Evolutionary conservation across 345 rosid species (phyloP).

Genomic region (Salix dunnii): DNA sequence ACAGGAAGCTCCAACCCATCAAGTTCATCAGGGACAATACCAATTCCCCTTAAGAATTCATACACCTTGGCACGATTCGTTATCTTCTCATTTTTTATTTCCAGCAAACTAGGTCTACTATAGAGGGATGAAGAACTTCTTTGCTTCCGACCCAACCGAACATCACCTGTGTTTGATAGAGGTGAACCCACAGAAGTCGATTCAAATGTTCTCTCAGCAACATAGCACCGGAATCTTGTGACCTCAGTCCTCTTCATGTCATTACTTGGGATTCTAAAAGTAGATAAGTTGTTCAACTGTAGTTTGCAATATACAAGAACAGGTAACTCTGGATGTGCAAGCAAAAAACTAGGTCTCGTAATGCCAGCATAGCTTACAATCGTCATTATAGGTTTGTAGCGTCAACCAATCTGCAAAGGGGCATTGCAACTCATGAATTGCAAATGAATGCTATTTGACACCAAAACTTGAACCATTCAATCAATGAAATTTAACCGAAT

Average conservation of each 20-base stretch:
- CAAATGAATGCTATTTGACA: too few species aligned
- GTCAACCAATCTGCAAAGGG: constrained; percentile 23
- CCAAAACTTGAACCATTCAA: too few species aligned
- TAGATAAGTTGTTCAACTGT: constrained; percentile 21
- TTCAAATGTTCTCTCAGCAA: constrained; percentile 44
- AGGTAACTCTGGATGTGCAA: constrained; percentile 58
- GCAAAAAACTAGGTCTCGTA: constrained; percentile 49
- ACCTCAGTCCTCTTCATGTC: constrained; percentile 28
- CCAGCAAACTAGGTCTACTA: constrained; percentile 62
- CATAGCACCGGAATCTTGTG: constrained; percentile 35
- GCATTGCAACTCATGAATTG: background rate
- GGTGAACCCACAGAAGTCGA: constrained; percentile 43
- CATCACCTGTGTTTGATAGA: constrained; percentile 25
- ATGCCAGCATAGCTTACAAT: constrained; percentile 50
- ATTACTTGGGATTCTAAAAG: constrained; percentile 31
- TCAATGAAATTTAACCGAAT: too few species aligned
- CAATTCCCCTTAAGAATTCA: constrained; percentile 60
- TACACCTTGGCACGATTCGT: constrained; percentile 75
- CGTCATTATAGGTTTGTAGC: constrained; percentile 36
- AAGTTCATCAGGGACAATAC: constrained; percentile 62
- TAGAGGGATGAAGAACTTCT: constrained; percentile 57
- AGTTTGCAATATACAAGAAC: constrained; percentile 30
- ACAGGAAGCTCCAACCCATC: constrained; percentile 94
- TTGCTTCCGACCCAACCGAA: constrained; percentile 33
- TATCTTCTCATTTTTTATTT: constrained; percentile 63